phyloP scores from a whole-genome alignment of 192 early-diverging fungal genomes.

The Coemansia javaensis region DNA sequence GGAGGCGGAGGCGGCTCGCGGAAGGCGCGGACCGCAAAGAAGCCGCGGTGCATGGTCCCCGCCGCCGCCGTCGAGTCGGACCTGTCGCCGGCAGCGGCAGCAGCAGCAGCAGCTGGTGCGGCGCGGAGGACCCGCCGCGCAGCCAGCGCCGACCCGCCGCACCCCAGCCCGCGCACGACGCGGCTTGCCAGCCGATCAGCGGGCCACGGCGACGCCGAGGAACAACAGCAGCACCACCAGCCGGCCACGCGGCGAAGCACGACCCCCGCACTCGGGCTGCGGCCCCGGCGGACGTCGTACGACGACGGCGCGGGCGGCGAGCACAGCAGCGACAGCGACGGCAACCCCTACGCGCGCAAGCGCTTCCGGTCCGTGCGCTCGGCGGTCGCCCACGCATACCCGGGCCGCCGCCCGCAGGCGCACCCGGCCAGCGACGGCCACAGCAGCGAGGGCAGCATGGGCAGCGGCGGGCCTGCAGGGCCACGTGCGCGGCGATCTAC shows the following conservation, averaged over 20 bases:
- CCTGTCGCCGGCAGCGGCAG: slow-evolving; percentile 10
- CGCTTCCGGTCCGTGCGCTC: slow-evolving; percentile 39
- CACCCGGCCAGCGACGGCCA: not conserved
- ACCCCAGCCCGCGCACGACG: not conserved
- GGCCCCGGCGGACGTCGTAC: slow-evolving; percentile 41
- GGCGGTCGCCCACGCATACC: slow-evolving; percentile 32
- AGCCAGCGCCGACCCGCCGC: slow-evolving; percentile 20
- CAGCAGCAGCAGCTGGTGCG: too few relatives aligned
- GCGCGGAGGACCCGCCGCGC: slow-evolving; percentile 22
- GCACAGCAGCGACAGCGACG: slow-evolving; percentile 28
- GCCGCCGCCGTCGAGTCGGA: slow-evolving; percentile 42
- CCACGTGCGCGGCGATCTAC: slow-evolving; percentile 30
- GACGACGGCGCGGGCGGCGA: slow-evolving; percentile 15
- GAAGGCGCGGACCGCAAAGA: slow-evolving; percentile 15
- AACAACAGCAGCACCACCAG: too few relatives aligned
- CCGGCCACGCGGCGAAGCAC: not conserved
- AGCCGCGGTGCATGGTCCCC: slow-evolving; percentile 44
- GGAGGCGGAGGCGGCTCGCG: slow-evolving; percentile 5
- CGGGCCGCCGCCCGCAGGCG: slow-evolving; percentile 10
- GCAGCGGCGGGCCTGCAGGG: not conserved
- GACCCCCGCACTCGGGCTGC: not conserved
- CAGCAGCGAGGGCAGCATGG: too few relatives aligned
- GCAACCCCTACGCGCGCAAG: slow-evolving; percentile 44
- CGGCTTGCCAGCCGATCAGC: not conserved
- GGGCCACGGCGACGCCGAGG: slow-evolving; percentile 1